These are phyloP conservation scores for Cordyceps cicadae DNA, from an alignment of 2,329 filamentous ascomycete genomes.

Conservation along the genomic window DNA sequence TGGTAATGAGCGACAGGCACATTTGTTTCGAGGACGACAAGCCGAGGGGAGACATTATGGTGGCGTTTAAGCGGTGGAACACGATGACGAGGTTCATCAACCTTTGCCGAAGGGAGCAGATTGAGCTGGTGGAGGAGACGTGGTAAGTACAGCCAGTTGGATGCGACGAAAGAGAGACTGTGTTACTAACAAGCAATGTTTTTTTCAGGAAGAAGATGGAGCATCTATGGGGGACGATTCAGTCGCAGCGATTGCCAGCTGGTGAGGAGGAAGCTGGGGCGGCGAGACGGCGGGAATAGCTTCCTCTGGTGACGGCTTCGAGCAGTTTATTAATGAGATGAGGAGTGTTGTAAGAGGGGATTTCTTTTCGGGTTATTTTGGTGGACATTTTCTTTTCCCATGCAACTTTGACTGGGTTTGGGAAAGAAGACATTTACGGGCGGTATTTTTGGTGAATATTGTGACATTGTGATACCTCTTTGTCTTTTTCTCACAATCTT, in stretches of 20 bases:
- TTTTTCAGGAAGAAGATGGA: constrained; percentile 29
- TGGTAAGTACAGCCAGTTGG: constrained; percentile 27
- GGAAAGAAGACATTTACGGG: neutral
- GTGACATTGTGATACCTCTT: no score
- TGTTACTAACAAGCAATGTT: neutral
- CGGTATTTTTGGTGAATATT: neutral
- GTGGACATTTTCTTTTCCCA: no score
- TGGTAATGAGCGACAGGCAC: constrained; percentile 28
- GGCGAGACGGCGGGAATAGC: constrained; percentile 19
- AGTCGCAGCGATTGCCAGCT: constrained; percentile 25
- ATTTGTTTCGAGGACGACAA: constrained; percentile 24
- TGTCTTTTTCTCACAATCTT: neutral
- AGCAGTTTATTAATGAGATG: no score
- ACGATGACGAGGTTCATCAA: constrained; percentile 45
- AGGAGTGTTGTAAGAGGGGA: no score
- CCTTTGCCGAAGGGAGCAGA: constrained; percentile 36
- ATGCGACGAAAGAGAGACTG: neutral
- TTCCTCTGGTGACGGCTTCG: neutral
- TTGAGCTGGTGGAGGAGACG: constrained; percentile 31
- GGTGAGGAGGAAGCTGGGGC: constrained; percentile 21
- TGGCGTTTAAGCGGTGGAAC: constrained; percentile 42
- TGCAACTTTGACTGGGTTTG: no score
- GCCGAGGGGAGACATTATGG: constrained; percentile 39
- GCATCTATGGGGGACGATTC: constrained; percentile 26
- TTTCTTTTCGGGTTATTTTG: neutral